These are phyloP conservation scores for Adenanthera pavonina DNA, from an alignment of 306 rosid genomes.

Conservation along the genomic window DNA sequence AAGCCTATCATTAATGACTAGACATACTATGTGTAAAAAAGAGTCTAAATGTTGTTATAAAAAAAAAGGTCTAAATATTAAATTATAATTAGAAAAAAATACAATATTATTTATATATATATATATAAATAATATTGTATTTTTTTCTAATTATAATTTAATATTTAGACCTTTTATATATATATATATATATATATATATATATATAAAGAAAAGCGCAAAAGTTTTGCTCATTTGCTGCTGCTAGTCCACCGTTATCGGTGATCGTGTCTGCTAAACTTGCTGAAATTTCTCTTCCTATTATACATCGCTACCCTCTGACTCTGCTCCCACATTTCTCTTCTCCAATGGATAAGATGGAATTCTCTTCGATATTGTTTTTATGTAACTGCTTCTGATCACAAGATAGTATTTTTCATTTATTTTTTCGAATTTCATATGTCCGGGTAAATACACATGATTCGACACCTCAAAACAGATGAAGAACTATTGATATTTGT, in stretches of 20 bases:
- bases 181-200: too few species aligned
- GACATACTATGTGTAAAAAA: too few species aligned
- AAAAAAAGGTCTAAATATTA: too few species aligned
- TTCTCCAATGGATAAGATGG: conserved; percentile 68
- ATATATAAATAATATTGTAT: too few species aligned
- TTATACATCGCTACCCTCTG: conserved; percentile 60
- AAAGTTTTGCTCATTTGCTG: conserved; percentile 48
- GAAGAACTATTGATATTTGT: background rate
- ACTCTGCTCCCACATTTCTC: conserved; percentile 55
- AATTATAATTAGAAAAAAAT: too few species aligned
- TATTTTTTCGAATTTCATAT: background rate
- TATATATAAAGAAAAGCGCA: too few species aligned
- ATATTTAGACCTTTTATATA: too few species aligned
- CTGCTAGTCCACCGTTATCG: conserved; percentile 69
- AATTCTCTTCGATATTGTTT: background rate
- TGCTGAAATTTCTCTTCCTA: conserved; percentile 53
- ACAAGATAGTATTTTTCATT: background rate
- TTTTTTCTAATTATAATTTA: too few species aligned
- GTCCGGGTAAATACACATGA: background rate
- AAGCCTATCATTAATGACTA: too few species aligned
- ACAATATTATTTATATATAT: too few species aligned
- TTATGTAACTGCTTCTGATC: background rate
- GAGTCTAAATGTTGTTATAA: too few species aligned
- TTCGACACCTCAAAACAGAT: background rate
- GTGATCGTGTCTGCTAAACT: conserved; percentile 75